Conservation (phyloP, 2,329 filamentous ascomycete species). For the Penicillium sp. region DNA sequence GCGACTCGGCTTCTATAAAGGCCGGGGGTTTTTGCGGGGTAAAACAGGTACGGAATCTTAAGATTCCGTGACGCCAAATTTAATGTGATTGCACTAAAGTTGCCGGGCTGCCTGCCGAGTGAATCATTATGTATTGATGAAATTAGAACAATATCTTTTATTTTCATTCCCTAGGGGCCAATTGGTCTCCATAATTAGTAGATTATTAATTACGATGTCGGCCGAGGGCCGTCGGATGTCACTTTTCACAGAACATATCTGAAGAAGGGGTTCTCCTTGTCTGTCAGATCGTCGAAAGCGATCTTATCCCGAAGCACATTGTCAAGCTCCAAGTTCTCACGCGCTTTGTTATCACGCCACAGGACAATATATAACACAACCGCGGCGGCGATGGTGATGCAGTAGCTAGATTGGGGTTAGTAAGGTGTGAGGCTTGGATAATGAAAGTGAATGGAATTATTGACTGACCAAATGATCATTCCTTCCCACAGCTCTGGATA, state of each 20-base stretch:
- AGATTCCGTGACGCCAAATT: constrained; percentile 10
- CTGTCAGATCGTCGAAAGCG: constrained; percentile 68
- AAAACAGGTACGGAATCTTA: constrained; percentile 13
- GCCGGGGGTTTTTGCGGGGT: constrained; percentile 4
- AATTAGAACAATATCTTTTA: background rate
- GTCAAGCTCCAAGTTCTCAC: constrained; percentile 52
- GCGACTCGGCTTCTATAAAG: constrained; percentile 1
- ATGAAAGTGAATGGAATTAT: background rate
- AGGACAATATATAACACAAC: constrained; percentile 60
- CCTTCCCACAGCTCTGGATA: constrained; percentile 72
- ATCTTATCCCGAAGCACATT: constrained; percentile 63
- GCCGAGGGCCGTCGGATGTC: background rate
- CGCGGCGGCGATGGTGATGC: constrained; percentile 63
- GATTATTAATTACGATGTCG: background rate
- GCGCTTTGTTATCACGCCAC: constrained; percentile 56
- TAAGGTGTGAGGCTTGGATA: background rate
- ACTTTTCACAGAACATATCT: constrained; percentile 54
- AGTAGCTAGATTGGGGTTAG: constrained; percentile 52
- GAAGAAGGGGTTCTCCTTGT: constrained; percentile 68
- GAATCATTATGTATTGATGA: background rate
- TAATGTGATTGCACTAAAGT: background rate
- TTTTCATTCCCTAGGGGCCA: background rate
- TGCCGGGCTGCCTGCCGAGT: background rate
- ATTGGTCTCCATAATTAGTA: background rate
- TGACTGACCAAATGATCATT: constrained; percentile 59